Conservation (phyloP, 1,284 basidiomycete species). For the Tetrapyrgos nigripes region DNA sequence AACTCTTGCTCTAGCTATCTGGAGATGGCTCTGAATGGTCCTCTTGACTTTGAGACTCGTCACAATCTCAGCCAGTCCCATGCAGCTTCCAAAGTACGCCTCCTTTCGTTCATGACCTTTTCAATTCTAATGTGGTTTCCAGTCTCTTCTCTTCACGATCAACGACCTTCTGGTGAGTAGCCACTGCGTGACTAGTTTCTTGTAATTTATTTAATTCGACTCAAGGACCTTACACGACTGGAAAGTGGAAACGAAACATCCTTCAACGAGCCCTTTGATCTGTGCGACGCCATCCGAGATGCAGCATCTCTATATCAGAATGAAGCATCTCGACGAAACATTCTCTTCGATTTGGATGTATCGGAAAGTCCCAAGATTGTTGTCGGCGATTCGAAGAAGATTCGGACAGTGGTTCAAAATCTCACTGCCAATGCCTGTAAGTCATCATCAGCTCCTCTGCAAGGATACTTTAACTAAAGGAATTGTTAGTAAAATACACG, state of each 20-base stretch:
- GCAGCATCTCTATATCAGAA: constrained; percentile 69
- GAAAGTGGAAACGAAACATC: constrained; percentile 84
- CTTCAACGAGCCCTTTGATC: constrained; percentile 85
- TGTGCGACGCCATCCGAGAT: constrained; percentile 72
- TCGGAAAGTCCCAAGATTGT: constrained; percentile 63
- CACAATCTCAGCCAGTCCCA: constrained; percentile 84
- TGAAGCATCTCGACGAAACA: constrained; percentile 73
- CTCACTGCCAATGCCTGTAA: constrained; percentile 82
- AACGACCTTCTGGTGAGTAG: constrained; percentile 77
- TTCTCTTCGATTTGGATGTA: constrained; percentile 70
- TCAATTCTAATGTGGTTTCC: constrained; percentile 13
- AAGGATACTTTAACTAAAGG: constrained; percentile 6
- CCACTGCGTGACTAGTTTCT: too few species aligned
- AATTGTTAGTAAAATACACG: constrained; percentile 78
- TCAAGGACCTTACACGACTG: constrained; percentile 79
- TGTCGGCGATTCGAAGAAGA: constrained; percentile 77
- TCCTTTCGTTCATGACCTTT: constrained; percentile 11
- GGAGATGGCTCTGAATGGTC: constrained; percentile 85
- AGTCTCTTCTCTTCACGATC: constrained; percentile 82
- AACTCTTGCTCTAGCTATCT: constrained; percentile 62
- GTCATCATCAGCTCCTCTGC: constrained; percentile 27
- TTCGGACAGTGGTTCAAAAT: constrained; percentile 84
- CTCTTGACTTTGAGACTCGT: constrained; percentile 79
- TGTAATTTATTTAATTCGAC: not conserved
- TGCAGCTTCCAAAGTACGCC: constrained; percentile 76